Conservation (phyloP, 2,329 filamentous ascomycete genomes). For the Pseudocercospora musae region DNA sequence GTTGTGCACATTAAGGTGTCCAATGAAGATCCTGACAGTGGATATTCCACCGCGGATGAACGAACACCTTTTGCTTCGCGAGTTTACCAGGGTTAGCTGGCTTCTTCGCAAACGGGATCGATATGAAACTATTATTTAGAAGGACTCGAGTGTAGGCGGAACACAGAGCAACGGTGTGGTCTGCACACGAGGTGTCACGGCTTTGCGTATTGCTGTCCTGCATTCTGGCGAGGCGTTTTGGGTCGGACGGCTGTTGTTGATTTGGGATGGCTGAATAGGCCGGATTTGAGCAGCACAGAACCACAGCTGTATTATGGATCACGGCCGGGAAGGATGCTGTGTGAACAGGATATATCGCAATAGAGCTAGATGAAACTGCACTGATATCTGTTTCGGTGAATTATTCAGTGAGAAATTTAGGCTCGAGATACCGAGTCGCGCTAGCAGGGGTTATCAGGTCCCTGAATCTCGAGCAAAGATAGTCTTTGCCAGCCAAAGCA, state of each 20-base stretch:
- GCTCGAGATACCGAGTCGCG: not conserved
- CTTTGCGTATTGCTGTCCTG: not conserved
- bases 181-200: not conserved
- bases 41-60: constrained; percentile 25
- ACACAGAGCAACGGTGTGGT: not conserved
- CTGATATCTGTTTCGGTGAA: not conserved
- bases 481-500: not conserved
- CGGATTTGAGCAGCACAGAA: not conserved
- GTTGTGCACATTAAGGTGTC: constrained; percentile 27
- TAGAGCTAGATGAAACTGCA: not conserved
- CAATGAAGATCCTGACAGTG: constrained; percentile 20
- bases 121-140: not conserved
- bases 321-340: not conserved
- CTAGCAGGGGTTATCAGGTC: not conserved
- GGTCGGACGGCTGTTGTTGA: not conserved
- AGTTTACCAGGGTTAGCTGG: not conserved
- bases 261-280: not conserved
- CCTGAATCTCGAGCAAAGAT: not conserved
- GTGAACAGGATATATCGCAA: not conserved
- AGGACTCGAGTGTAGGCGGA: not conserved
- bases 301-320: not conserved
- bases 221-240: not conserved
- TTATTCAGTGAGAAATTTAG: not conserved
- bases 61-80: constrained; percentile 21
- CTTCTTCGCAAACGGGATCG: not conserved